These are phyloP conservation scores for Camptophora hylomeconis DNA, from an alignment of 2,329 filamentous ascomycete genomes.

Conservation along the genomic window DNA sequence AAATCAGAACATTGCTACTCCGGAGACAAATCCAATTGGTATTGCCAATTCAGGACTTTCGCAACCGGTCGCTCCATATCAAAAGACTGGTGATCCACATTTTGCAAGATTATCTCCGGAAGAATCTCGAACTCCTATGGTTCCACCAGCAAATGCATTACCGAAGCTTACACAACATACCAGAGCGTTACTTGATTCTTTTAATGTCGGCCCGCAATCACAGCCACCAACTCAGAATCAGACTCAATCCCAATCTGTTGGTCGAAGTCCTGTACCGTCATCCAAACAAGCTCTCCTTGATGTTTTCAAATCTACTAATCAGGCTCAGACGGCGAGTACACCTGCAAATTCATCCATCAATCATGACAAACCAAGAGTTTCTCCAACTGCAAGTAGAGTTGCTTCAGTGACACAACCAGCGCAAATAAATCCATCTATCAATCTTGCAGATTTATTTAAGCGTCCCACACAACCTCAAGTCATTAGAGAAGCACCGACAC, in stretches of 20 bases:
- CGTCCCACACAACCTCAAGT: too few species aligned
- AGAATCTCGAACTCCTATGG: constrained; percentile 28
- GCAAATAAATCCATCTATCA: too few species aligned
- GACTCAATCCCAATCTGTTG: too few species aligned
- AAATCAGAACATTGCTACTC: constrained; percentile 12
- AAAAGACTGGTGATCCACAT: constrained; percentile 32
- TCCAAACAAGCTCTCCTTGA: constrained; percentile 4
- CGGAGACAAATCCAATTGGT: too few species aligned
- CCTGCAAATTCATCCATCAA: constrained; percentile 19
- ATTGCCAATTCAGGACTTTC: constrained; percentile 8
- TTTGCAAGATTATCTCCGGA: constrained; percentile 26
- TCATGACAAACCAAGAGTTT: too few species aligned
- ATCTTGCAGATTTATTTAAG: too few species aligned
- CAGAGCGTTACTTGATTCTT: constrained; percentile 43
- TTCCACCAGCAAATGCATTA: constrained; percentile 44
- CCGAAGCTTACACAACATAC: constrained; percentile 46
- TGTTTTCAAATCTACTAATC: constrained; percentile 4
- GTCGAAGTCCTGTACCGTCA: constrained; percentile 1
- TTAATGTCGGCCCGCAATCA: constrained; percentile 30
- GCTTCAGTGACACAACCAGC: too few species aligned
- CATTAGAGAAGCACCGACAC: too few species aligned
- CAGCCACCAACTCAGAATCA: constrained; percentile 8
- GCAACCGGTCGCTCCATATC: constrained; percentile 30
- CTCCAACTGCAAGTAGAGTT: too few species aligned
- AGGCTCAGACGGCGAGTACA: constrained; percentile 12